phyloP scores from a whole-genome alignment of 345 rosid species.

The Microcos paniculata region DNA sequence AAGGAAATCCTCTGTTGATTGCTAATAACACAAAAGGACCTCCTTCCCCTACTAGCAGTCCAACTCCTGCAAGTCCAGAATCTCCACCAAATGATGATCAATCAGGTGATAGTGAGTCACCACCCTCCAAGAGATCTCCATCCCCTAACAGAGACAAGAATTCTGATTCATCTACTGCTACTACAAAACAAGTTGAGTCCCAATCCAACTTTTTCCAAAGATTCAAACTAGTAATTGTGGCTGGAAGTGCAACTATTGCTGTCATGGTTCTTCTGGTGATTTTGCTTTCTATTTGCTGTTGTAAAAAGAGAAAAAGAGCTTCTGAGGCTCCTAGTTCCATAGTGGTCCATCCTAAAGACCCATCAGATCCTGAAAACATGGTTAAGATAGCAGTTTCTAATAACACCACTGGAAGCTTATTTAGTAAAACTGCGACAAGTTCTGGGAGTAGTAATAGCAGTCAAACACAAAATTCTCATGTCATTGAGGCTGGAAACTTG shows the following conservation, averaged over 20 bases:
- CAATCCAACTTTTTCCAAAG: slow-evolving; percentile 25
- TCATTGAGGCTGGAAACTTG: slow-evolving; percentile 67
- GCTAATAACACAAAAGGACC: slow-evolving; percentile 8
- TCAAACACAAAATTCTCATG: slow-evolving; percentile 51
- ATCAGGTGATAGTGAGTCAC: background rate
- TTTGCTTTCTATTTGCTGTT: slow-evolving; percentile 48
- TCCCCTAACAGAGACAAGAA: slow-evolving; percentile 7
- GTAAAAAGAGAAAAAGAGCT: slow-evolving; percentile 38
- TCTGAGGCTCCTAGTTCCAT: slow-evolving; percentile 42
- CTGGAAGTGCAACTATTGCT: slow-evolving; percentile 45
- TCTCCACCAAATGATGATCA: slow-evolving; percentile 18
- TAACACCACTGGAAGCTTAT: slow-evolving; percentile 46
- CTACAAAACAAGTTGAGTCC: slow-evolving; percentile 19
- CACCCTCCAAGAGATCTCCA: slow-evolving; percentile 9
- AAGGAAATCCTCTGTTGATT: slow-evolving; percentile 53
- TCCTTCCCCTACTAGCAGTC: slow-evolving; percentile 27
- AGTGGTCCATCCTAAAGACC: slow-evolving; percentile 66
- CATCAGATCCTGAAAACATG: slow-evolving; percentile 50
- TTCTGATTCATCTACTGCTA: slow-evolving; percentile 22
- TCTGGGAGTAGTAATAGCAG: slow-evolving; percentile 50
- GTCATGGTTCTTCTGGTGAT: slow-evolving; percentile 37
- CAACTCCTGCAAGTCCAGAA: slow-evolving; percentile 31
- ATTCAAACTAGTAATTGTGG: slow-evolving; percentile 39
- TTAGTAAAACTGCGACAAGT: slow-evolving; percentile 42
- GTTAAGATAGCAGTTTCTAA: slow-evolving; percentile 63